Evolutionary conservation across 2,329 filamentous ascomycete species (phyloP), one percentile per base, ranked within the genome.

Genomic region (Curvularia hawaiiensis): DNA sequence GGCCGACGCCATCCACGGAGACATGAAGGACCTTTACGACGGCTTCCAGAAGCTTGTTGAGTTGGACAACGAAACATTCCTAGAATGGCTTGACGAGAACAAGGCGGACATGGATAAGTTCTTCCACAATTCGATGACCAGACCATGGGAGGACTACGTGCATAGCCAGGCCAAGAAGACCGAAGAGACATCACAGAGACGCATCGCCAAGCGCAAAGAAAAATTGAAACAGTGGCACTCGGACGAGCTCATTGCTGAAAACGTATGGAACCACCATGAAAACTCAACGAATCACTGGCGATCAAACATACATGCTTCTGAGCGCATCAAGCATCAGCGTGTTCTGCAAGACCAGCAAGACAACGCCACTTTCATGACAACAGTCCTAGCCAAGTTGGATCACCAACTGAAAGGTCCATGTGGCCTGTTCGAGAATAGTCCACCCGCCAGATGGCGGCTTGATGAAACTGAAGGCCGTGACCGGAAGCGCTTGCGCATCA

Each of bases 381-480:
- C 90, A 0, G 84, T 88, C 0, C 92, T 95, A 72, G 84, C 85
- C 5, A 92, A 89, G 70, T 89, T 98, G 78, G 88, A 94, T 56
- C 83, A 88, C 54, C 89, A 94, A 57, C 79, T 97, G 54, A 85
- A 85, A 61, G 86, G 92, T 20, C 91, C 92, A 1, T 92, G 91
- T 26, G 93, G 90, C 1, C 83, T 98, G 0, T 90, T 97, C 58
- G 87, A 89, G 50, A 85, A 89, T 38, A 80, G 84, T 0, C 80
- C 82, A 3, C 75, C 84, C 1, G 81, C 82, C 0, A 96, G 90
- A 74, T 99, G 94, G 94, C 92, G 94, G 68, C 84, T 99, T 14
- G 95, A 99, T 72, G 89, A 96, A 68, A 98, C 95, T 0, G 95
- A 99, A 79, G 94, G 95, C 11, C 88, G 93, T 11, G 97, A 97